A percentile compares a stretch with the other conserved stretches of the same genome.
These are phyloP conservation scores for Leishmania lainsoni DNA, from an alignment of 208 protist genomes.

Conservation along the genomic window DNA sequence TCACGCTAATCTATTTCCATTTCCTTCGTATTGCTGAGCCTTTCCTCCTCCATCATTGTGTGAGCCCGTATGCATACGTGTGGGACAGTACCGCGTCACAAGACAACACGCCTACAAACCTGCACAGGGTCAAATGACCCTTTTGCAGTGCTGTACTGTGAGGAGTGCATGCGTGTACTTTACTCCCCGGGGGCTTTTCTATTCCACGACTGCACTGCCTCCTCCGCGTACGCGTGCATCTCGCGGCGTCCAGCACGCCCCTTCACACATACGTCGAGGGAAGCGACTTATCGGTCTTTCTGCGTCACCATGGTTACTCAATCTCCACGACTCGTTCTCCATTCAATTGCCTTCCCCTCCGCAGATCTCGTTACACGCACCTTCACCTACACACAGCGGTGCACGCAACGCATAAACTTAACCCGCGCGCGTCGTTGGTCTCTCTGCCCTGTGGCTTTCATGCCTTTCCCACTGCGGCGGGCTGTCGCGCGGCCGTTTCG, in stretches of 20 bases:
- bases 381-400: not conserved
- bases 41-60: not conserved
- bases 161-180: not conserved
- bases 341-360: not conserved
- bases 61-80: not conserved
- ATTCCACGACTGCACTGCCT: not conserved
- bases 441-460: not conserved
- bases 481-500: not conserved
- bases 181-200: not conserved
- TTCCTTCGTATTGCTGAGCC: not conserved
- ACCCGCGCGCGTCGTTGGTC: not conserved
- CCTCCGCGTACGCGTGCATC: not conserved
- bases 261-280: not conserved
- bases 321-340: not conserved
- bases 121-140: not conserved
- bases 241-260: not conserved
- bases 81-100: not conserved
- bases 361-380: not conserved
- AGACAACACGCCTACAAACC: not conserved
- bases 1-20: not conserved
- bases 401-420: not conserved
- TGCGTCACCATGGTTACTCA: not conserved
- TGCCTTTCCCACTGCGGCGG: not conserved
- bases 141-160: not conserved
- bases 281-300: not conserved